A percentile compares a stretch with the other conserved stretches of the same genome.
These are phyloP conservation scores for Andrographis paniculata DNA, from an alignment of 305 asterid species.

Conservation along the genomic window DNA sequence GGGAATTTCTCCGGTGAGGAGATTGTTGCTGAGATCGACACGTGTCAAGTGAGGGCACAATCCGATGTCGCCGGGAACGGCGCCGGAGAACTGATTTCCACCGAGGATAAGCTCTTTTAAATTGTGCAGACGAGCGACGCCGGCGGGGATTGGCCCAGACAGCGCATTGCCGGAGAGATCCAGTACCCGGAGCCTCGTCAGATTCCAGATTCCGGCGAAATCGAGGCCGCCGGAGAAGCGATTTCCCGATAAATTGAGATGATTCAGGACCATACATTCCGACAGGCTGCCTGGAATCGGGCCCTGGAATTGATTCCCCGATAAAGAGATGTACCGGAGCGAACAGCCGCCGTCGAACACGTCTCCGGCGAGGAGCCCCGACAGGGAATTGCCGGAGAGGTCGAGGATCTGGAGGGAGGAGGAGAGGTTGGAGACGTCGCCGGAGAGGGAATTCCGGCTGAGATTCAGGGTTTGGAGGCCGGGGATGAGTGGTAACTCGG, in stretches of 20 bases:
- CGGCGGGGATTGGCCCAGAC: constrained; percentile 48
- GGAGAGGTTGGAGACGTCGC: constrained; percentile 38
- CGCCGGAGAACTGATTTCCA: constrained; percentile 59
- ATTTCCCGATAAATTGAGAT: constrained; percentile 56
- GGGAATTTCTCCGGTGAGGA: constrained; percentile 44
- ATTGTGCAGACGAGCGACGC: constrained; percentile 44
- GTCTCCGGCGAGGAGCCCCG: constrained; percentile 50
- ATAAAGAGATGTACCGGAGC: constrained; percentile 47
- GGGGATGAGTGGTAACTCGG: constrained; percentile 34
- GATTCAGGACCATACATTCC: constrained; percentile 45
- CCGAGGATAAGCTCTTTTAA: constrained; percentile 50
- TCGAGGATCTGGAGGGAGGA: constrained; percentile 66
- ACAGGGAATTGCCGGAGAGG: constrained; percentile 47
- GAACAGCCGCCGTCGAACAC: constrained; percentile 34
- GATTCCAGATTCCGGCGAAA: constrained; percentile 35
- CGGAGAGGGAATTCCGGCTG: constrained; percentile 47
- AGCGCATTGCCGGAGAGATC: constrained; percentile 66
- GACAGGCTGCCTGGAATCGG: constrained; percentile 38
- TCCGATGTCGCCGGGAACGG: constrained; percentile 64
- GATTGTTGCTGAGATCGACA: constrained; percentile 51
- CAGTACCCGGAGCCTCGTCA: constrained; percentile 57
- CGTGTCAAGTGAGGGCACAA: constrained; percentile 51
- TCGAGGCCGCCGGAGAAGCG: constrained; percentile 55
- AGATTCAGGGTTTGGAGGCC: constrained; percentile 56
- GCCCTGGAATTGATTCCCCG: constrained; percentile 56